Evolutionary conservation across 345 rosid species (phyloP), one percentile per base, ranked within the genome.

Genomic region (Trapa bicornis): DNA sequence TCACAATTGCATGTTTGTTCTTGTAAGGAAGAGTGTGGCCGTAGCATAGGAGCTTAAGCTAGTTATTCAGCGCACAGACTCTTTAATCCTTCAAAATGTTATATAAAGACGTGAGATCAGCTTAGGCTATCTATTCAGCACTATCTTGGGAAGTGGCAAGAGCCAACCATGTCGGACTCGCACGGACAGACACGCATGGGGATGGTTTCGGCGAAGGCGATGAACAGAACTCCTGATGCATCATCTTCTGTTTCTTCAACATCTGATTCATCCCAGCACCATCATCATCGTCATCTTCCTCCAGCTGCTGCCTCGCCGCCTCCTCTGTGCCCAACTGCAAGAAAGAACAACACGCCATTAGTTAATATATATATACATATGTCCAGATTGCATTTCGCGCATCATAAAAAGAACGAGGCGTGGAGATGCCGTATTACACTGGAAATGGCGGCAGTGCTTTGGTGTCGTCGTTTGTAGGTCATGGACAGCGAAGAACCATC

Each of bases 391-490:
- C 48, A 45, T 6, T 11, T 11, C 1, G 11, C 13, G 11, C 48
- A 45, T 13, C 35, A 56, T 22, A 14, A 56, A 2, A 32, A 17
- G 9, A 56, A 11, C n/a, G 61, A 56, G 37, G 32, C 17, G 63
- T 5, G 47, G 13, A 37, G 8, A 6, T 63, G 66, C 11, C 38
- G 2, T 37, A 22, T 22, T 22, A 41, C 66, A 22, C 29, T 63
- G 8, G 66, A 63, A 35, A 37, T 63, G 47, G 47, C 66, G 11
- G 32, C 47, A 14, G 47, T 1, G 11, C 2, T 58, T 10, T 35
- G 63, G 32, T 10, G 4, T 75, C 85, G 68, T 72, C 88, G 78
- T 37, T 77, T 84, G 74, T 77, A 84, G 3, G 84, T 76, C 45
- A 70, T 70, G n/a, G 79, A 70, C 29, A 22, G 29, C 35, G 64